Percentiles rank a stretch among this genome's conserved stretches.
Evolutionary conservation across 331 rosid genomes (phyloP).

Genomic region (Pyracantha coccinea): DNA sequence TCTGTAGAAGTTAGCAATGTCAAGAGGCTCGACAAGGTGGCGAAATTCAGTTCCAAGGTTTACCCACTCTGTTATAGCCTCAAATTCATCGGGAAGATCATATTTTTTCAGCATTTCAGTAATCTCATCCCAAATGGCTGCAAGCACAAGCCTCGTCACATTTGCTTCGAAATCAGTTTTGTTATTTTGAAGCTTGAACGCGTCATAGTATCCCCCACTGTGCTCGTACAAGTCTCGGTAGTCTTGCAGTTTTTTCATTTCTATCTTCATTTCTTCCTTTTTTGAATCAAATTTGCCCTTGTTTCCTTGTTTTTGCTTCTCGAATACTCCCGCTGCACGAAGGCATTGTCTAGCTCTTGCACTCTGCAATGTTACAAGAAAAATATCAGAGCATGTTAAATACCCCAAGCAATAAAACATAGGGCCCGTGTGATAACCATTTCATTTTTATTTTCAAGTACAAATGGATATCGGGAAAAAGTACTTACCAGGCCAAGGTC

Average conservation of each 20-base stretch:
- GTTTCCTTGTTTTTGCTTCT: conserved; percentile 31
- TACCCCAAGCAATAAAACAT: neutral
- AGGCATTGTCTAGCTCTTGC: conserved; percentile 52
- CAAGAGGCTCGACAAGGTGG: conserved; percentile 59
- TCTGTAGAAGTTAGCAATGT: conserved; percentile 65
- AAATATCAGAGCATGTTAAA: neutral
- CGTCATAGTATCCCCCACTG: conserved; percentile 44
- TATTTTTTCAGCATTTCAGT: conserved; percentile 47
- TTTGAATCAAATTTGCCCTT: neutral
- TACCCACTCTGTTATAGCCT: conserved; percentile 37
- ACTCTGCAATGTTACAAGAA: conserved; percentile 33
- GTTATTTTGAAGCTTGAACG: conserved; percentile 50
- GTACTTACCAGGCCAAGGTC: conserved; percentile 61
- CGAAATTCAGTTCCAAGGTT: conserved; percentile 39
- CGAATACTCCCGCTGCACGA: conserved; percentile 41
- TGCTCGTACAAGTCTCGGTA: conserved; percentile 26
- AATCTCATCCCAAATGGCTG: conserved; percentile 67
- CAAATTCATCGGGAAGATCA: conserved; percentile 70
- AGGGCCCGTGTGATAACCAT: neutral
- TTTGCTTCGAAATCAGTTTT: conserved; percentile 48
- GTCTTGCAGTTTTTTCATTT: conserved; percentile 10
- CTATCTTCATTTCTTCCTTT: neutral
- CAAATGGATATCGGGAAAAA: neutral
- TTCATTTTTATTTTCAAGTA: neutral
- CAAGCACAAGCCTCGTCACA: conserved; percentile 50